Conservation (phyloP, 108 stramenopile species). For the Skeletonema potamos region DNA sequence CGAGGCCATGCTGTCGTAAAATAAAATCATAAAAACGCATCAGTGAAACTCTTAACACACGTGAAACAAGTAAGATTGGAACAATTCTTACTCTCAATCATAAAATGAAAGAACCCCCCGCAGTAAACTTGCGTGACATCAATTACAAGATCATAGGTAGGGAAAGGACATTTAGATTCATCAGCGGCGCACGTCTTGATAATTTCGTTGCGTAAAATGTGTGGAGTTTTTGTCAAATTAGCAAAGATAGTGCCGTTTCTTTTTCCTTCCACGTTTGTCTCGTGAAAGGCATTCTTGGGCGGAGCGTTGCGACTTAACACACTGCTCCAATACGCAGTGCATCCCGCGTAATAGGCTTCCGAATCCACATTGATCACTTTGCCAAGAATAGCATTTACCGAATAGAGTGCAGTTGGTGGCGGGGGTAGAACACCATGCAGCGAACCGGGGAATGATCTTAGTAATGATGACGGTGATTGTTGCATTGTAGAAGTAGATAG, state of each 20-base stretch:
- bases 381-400: background rate
- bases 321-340: background rate
- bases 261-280: background rate
- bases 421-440: background rate
- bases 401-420: background rate
- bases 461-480: background rate
- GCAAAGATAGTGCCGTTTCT: background rate
- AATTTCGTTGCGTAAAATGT: background rate
- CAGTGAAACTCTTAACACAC: background rate
- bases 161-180: background rate
- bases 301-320: background rate
- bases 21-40: background rate
- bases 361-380: background rate
- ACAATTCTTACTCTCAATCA: conserved; percentile 1
- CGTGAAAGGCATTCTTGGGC: background rate
- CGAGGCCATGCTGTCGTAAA: background rate
- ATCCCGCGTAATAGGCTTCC: conserved; percentile 11
- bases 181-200: background rate
- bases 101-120: background rate
- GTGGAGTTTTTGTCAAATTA: background rate
- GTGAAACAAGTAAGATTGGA: background rate
- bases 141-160: conserved; percentile 1
- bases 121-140: conserved; percentile 5
- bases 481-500: background rate
- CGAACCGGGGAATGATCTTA: background rate